Evolutionary conservation across 768 basidiomycete genomes (phyloP), one percentile per base, ranked within the genome.

Genomic region (Scleroderma bovista): DNA sequence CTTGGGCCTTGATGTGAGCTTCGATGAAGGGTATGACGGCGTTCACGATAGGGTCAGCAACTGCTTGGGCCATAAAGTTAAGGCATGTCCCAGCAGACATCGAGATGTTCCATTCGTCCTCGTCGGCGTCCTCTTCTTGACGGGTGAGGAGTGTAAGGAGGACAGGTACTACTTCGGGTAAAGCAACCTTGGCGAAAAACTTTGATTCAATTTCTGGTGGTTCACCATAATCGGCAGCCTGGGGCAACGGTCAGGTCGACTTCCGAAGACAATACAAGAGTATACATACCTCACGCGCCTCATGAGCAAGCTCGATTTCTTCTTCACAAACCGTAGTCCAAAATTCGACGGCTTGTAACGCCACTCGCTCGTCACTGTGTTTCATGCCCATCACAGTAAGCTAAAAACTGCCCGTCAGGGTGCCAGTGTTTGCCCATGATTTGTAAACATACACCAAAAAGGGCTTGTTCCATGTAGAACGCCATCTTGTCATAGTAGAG

Each of bases 251-350:
- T 44, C 60, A 38, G 60, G 46, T 7, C 45, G 37, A n/a, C 37
- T 19, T 22, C 19, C 9, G 19, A 5, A 12, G 2, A 47, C 37
- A 3, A 26, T 23, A 40, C 41, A 20, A 29, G 24, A 42, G 20
- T 23, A 11, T 2, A 63, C 74, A 48, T 61, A 91, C 92, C 75
- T 97, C 95, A 54, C 90, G 86, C 2, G 89, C 89, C 63, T 97
- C 94, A 57, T 92, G 78, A 17, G 87, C 84, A 43, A 97, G 75
- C 50, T 97, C 94, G 20, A 93, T 84, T 67, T 99, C 96, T 66
- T 96, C 92, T 65, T 99, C 95, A 61, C 93, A 97, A 2, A 98
- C 95, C 8, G 95, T 97, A 5, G 94, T 94, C 96, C 96, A 99
- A 70, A 99, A 99, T 64, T 99, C 96, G 46, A 99, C 86, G 20